Evolutionary conservation across 2,329 filamentous ascomycete genomes (phyloP).

Genomic region (Uncinocarpus reesii): DNA sequence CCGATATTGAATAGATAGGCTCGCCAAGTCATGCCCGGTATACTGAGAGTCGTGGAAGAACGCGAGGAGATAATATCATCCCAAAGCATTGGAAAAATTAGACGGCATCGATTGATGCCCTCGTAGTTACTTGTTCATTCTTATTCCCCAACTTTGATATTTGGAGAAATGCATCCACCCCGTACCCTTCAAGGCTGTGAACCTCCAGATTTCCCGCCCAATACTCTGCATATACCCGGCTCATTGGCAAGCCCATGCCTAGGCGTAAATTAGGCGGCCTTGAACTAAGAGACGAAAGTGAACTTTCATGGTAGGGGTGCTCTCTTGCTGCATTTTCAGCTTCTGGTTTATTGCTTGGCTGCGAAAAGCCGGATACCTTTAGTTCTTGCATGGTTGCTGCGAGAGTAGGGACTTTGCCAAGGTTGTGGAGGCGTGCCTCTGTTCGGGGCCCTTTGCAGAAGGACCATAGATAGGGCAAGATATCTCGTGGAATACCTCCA

Average conservation of each 20-base stretch:
- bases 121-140: slow-evolving; percentile 80
- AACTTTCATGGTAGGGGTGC: slow-evolving; percentile 45
- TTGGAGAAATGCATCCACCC: slow-evolving; percentile 89
- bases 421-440: slow-evolving; percentile 67
- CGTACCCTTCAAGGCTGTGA: slow-evolving; percentile 89
- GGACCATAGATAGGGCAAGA: slow-evolving; percentile 86
- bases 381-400: slow-evolving; percentile 89
- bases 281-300: slow-evolving; percentile 67
- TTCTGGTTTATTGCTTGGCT: slow-evolving; percentile 16
- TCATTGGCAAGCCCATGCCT: slow-evolving; percentile 88
- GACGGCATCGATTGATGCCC: slow-evolving; percentile 67
- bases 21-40: no score
- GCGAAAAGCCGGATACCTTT: slow-evolving; percentile 36
- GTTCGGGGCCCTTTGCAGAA: slow-evolving; percentile 87
- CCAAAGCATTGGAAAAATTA: slow-evolving; percentile 32
- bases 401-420: slow-evolving; percentile 78
- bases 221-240: slow-evolving; percentile 90
- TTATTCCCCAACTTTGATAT: slow-evolving; percentile 96
- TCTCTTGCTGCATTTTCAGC: slow-evolving; percentile 20
- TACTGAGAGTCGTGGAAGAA: no score
- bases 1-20: no score
- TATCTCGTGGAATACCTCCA: slow-evolving; percentile 75
- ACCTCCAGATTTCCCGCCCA: slow-evolving; percentile 90
- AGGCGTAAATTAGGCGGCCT: slow-evolving; percentile 77
- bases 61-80: no score